Evolutionary conservation across 805 yeast species (phyloP), one percentile per base, ranked within the genome.

Genomic region (Lipomyces mesembrius): DNA sequence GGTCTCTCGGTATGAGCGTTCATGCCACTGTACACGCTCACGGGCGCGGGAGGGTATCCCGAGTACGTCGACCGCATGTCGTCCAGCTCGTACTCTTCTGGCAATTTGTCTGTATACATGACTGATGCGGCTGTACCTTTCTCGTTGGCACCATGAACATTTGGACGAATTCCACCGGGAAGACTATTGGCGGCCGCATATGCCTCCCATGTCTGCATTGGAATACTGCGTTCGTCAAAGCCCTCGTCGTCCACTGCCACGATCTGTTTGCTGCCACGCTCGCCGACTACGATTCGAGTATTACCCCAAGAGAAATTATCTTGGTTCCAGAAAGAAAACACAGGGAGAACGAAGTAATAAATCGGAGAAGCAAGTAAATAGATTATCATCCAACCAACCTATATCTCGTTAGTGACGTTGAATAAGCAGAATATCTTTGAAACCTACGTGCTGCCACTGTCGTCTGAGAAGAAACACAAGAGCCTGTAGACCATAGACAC

Each of bases 291-390:
- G 17, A 82, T 77, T 75, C 89, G 83, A 8, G 89, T 86, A 69
- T 85, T 87, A 73, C 89, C 89, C 89, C 89, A 86, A 69, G 85
- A 78, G 76, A 86, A 86, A 75, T 86, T 85, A 73, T 86, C 89
- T 79, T 85, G 86, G 71, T 86, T 84, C 89, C 89, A 86, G 78
- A 80, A 86, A 2, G 89, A 83, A 75, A 85, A 86, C 55, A 81
- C 77, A 4, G 89, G 89, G 65, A 86, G 79, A 32, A 86, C 82
- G 75, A 86, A 85, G 70, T 87, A 85, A 81, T 88, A 87, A 68
- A 86, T 77, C 9, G 89, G 89, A 72, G 85, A 84, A 2, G 88
- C 89, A 27, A 83, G 61, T 59, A 86, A 75, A 73, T 86, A 86
- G 62, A 86, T 84, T 66, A 86, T 76, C 80, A 85, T 86, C 81